These are phyloP conservation scores for Herpetospermum pedunculosum DNA, from an alignment of 306 rosid genomes.

Conservation along the genomic window DNA sequence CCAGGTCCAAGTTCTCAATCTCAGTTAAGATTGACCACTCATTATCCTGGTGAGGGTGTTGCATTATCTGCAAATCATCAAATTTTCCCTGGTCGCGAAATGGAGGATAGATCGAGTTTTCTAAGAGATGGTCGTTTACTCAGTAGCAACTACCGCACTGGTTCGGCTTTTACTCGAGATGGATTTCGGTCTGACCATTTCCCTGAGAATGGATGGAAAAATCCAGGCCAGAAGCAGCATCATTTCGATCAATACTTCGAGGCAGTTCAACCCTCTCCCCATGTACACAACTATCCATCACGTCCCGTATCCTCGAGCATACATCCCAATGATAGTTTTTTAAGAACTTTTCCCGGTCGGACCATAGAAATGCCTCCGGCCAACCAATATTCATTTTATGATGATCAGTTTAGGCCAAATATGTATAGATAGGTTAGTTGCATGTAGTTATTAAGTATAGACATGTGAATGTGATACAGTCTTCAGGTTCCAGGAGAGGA, in stretches of 20 bases:
- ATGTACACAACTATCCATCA: constrained; percentile 21
- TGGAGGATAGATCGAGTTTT: constrained; percentile 18
- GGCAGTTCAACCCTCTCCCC: constrained; percentile 26
- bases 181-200: constrained; percentile 8
- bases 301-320: constrained; percentile 24
- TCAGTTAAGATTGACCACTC: constrained; percentile 20
- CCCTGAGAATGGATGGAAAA: constrained; percentile 31
- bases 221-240: constrained; percentile 16
- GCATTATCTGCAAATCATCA: constrained; percentile 24
- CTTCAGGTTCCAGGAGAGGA: constrained; percentile 11
- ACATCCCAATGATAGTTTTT: constrained; percentile 25
- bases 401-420: constrained; percentile 36
- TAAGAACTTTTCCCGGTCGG: constrained; percentile 31
- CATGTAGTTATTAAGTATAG: not conserved
- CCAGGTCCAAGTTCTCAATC: constrained; percentile 28
- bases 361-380: constrained; percentile 28
- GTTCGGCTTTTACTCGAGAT: constrained; percentile 17
- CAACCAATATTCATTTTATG: constrained; percentile 26
- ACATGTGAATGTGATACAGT: not conserved
- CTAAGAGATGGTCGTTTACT: constrained; percentile 26
- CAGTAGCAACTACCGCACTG: constrained; percentile 13
- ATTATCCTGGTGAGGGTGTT: constrained; percentile 15
- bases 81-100: constrained; percentile 17
- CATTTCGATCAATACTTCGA: constrained; percentile 28
- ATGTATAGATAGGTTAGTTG: constrained; percentile 42